Percentiles rank a stretch among this genome's conserved stretches.
Conservation (phyloP, 345 rosid species). For the Passiflora organensis region DNA sequence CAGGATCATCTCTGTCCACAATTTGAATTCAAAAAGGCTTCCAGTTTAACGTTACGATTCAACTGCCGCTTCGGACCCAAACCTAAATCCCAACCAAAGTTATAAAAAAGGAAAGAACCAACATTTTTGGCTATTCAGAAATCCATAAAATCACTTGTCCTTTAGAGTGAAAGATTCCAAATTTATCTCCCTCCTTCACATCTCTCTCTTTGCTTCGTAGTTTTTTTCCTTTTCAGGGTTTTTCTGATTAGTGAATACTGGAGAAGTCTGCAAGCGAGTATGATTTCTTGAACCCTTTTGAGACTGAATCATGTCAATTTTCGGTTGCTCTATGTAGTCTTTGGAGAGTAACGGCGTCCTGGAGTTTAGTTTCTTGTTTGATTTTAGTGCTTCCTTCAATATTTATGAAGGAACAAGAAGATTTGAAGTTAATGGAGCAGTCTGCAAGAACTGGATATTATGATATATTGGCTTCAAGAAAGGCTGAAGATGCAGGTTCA, state of each 20-base stretch:
- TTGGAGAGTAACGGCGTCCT: not conserved
- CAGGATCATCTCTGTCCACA: not conserved
- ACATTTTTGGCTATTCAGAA: not conserved
- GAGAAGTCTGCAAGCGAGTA: not conserved
- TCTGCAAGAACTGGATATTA: slow-evolving; percentile 45
- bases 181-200: not conserved
- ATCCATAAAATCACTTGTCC: not conserved
- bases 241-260: not conserved
- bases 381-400: not conserved
- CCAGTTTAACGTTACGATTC: slow-evolving; percentile 14
- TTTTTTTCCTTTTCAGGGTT: not conserved
- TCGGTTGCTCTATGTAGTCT: not conserved
- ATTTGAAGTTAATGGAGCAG: slow-evolving; percentile 35
- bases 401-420: not conserved
- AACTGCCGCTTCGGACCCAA: slow-evolving; percentile 7
- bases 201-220: not conserved
- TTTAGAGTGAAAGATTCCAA: not conserved
- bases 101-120: not conserved
- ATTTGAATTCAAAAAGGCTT: slow-evolving; percentile 19
- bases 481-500: slow-evolving; percentile 87
- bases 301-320: not conserved
- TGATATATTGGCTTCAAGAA: slow-evolving; percentile 78
- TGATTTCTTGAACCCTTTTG: not conserved
- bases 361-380: not conserved
- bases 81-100: slow-evolving; percentile 3